A percentile compares a stretch with the other conserved stretches of the same genome.
Evolutionary conservation across 1,284 basidiomycete species (phyloP).

Genomic region (Sporisorium reilianum): DNA sequence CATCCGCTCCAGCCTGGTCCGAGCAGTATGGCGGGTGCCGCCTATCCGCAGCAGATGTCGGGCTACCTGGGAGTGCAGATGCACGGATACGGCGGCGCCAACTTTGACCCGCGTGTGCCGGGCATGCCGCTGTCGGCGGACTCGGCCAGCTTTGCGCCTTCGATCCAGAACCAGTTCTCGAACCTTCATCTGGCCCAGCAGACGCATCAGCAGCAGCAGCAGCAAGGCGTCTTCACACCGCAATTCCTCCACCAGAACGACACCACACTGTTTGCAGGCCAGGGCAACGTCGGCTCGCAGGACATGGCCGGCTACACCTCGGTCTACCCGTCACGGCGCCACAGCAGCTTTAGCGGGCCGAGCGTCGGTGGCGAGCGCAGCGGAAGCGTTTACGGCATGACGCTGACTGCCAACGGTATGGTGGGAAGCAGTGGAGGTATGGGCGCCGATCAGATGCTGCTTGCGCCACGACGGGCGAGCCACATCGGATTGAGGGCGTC

Average conservation of each 20-base stretch:
- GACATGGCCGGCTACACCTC: slow-evolving; percentile 47
- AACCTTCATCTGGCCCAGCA: slow-evolving; percentile 36
- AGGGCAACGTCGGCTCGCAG: slow-evolving; percentile 11
- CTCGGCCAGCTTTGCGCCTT: slow-evolving; percentile 39
- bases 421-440: slow-evolving; percentile 5
- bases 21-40: slow-evolving; percentile 3
- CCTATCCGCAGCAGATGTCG: slow-evolving; percentile 15
- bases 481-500: slow-evolving; percentile 22
- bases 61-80: slow-evolving; percentile 16
- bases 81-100: slow-evolving; percentile 12
- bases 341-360: slow-evolving; percentile 26
- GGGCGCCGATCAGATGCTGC: slow-evolving; percentile 27
- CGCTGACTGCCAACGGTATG: slow-evolving; percentile 21
- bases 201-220: slow-evolving; percentile 18
- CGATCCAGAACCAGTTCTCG: slow-evolving; percentile 46
- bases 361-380: slow-evolving; percentile 2
- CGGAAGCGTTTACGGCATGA: slow-evolving; percentile 13
- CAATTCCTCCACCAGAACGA: slow-evolving; percentile 46
- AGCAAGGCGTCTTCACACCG: slow-evolving; percentile 30
- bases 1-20: slow-evolving; percentile 48
- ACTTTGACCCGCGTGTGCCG: slow-evolving; percentile 32
- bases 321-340: slow-evolving; percentile 43
- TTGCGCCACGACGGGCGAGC: slow-evolving; percentile 21
- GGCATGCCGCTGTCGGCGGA: slow-evolving; percentile 45
- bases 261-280: slow-evolving; percentile 34